A percentile compares a stretch with the other conserved stretches of the same genome.
phyloP scores from a whole-genome alignment of 2,329 filamentous ascomycete genomes.

The Fusarium dlaminii region DNA sequence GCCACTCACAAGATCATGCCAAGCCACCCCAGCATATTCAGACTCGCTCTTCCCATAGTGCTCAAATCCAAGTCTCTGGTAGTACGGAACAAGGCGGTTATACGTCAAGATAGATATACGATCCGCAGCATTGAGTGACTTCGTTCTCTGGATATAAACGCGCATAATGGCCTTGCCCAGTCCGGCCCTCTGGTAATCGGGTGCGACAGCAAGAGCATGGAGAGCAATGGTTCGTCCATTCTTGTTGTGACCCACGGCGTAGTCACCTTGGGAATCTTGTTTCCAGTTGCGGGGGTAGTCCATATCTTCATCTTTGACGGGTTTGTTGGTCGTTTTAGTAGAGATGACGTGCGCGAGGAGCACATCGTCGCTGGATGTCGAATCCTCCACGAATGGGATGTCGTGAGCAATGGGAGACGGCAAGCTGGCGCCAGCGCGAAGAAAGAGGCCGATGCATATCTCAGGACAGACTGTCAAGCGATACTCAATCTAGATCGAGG shows the following conservation, averaged over 20 bases:
- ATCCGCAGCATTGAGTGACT: conserved; percentile 19
- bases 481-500: conserved; percentile 43
- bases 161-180: conserved; percentile 42
- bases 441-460: conserved; percentile 43
- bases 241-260: conserved; percentile 36
- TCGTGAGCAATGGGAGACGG: conserved; percentile 1
- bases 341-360: conserved; percentile 44
- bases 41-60: conserved; percentile 45
- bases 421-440: background rate
- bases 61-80: conserved; percentile 44
- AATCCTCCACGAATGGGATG: conserved; percentile 16
- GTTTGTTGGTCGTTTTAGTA: conserved; percentile 34
- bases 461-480: conserved; percentile 41
- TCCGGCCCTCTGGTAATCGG: conserved; percentile 37
- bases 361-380: conserved; percentile 4
- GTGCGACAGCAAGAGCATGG: conserved; percentile 43
- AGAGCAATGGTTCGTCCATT: conserved; percentile 43
- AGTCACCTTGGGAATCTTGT: conserved; percentile 5
- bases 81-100: conserved; percentile 44
- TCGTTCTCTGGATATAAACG: conserved; percentile 37
- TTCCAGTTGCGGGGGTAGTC: conserved; percentile 41
- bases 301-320: conserved; percentile 44
- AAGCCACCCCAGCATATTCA: conserved; percentile 44
- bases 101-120: conserved; percentile 46
- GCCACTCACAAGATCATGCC: conserved; percentile 44